Conservation (phyloP, 2,329 filamentous ascomycete genomes). For the Diaporthe citrichinensis region DNA sequence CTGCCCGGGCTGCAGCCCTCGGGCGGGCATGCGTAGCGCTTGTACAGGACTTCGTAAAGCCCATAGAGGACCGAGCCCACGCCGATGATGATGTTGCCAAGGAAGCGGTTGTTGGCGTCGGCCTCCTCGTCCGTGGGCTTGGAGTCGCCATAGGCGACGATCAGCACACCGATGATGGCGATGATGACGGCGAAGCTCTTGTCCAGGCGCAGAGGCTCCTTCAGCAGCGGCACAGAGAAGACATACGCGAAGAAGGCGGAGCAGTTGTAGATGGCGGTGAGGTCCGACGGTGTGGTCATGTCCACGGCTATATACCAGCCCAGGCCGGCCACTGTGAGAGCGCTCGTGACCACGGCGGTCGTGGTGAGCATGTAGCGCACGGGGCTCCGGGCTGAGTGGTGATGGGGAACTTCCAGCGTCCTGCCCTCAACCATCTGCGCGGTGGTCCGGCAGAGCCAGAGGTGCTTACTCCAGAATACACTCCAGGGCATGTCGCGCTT, state of each 20-base stretch:
- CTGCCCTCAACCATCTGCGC: slow-evolving; percentile 88
- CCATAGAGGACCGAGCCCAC: slow-evolving; percentile 93
- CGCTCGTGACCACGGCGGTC: slow-evolving; percentile 85
- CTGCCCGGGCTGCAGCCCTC: slow-evolving; percentile 87
- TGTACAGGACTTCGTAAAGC: slow-evolving; percentile 97
- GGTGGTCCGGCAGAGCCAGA: slow-evolving; percentile 65
- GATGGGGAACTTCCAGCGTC: slow-evolving; percentile 75
- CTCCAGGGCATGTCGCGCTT: slow-evolving; percentile 84
- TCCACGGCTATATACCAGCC: slow-evolving; percentile 97
- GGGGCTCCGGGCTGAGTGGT: slow-evolving; percentile 57
- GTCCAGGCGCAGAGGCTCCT: slow-evolving; percentile 85
- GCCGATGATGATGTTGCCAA: slow-evolving; percentile 94
- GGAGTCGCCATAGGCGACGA: slow-evolving; percentile 94
- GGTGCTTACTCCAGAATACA: slow-evolving; percentile 83
- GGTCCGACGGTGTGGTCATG: slow-evolving; percentile 90
- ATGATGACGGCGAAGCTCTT: slow-evolving; percentile 90
- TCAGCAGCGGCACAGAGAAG: slow-evolving; percentile 91
- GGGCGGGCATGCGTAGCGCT: slow-evolving; percentile 91
- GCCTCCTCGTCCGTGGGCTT: slow-evolving; percentile 50
- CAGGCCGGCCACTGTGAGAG: slow-evolving; percentile 89
- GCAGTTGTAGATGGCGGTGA: slow-evolving; percentile 99
- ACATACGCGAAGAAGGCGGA: slow-evolving; percentile 98
- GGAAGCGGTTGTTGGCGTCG: slow-evolving; percentile 74
- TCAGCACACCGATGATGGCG: slow-evolving; percentile 88
- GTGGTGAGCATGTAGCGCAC: slow-evolving; percentile 81